A percentile compares a stretch with the other conserved stretches of the same genome.
Conservation (phyloP, 2,329 filamentous ascomycete species). For the Aspergillus tanneri region DNA sequence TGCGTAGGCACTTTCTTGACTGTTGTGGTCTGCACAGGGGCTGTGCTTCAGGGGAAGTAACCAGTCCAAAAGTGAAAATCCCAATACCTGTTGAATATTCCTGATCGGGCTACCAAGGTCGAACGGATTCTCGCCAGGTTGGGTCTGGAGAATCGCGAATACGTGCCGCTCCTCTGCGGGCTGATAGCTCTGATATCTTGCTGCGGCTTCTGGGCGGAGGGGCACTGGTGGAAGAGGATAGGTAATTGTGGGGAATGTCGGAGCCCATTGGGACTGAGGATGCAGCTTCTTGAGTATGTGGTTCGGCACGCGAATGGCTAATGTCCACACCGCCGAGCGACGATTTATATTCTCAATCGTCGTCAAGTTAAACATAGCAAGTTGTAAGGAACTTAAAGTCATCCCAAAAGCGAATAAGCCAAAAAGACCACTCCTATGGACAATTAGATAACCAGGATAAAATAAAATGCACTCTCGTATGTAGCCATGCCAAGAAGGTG, state of each 20-base stretch:
- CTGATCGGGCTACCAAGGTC: conserved; percentile 63
- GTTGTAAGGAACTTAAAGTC: conserved; percentile 68
- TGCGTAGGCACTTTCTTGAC: conserved; percentile 65
- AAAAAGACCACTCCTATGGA: conserved; percentile 62
- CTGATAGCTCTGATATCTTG: conserved; percentile 24
- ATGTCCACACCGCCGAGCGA: conserved; percentile 62
- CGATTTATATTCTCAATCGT: conserved; percentile 76
- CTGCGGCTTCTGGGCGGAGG: conserved; percentile 17
- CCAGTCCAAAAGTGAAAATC: conserved; percentile 70
- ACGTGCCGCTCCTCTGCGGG: conserved; percentile 58
- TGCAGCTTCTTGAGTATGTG: conserved; percentile 35
- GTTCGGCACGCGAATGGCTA: conserved; percentile 71
- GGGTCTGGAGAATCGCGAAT: conserved; percentile 76
- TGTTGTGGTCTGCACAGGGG: conserved; percentile 70
- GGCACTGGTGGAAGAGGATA: conserved; percentile 38
- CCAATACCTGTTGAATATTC: conserved; percentile 82
- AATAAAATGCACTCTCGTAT: too few relatives aligned
- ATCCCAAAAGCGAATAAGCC: conserved; percentile 78
- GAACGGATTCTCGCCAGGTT: conserved; percentile 80
- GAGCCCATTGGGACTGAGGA: conserved; percentile 37
- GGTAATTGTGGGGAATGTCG: conserved; percentile 41
- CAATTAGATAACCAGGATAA: conserved; percentile 15
- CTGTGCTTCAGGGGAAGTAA: conserved; percentile 72
- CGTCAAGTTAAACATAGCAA: conserved; percentile 71
- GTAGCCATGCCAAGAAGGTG: not conserved